Percentiles rank a stretch among this genome's conserved stretches.
Evolutionary conservation across 768 basidiomycete genomes (phyloP).

Genomic region (Macrolepiota dolichaula): DNA sequence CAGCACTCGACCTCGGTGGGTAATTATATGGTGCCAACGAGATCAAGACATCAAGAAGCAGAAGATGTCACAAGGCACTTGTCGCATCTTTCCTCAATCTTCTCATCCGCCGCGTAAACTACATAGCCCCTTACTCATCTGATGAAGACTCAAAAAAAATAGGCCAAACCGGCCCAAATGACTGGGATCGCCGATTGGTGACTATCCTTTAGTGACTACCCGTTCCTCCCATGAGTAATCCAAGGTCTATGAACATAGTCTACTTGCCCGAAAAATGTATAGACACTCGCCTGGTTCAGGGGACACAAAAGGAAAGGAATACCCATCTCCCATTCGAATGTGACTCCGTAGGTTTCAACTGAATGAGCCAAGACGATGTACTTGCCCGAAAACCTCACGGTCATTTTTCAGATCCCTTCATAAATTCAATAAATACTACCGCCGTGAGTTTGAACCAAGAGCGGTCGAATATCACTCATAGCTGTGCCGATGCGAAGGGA

Average conservation of each 20-base stretch:
- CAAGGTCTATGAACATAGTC: no score
- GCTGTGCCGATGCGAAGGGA: background rate
- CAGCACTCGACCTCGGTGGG: background rate
- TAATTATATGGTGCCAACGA: background rate
- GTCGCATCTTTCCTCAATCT: background rate
- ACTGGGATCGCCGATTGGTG: no score
- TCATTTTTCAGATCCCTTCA: no score
- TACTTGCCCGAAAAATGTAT: no score
- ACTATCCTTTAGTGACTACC: no score
- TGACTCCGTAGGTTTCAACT: no score
- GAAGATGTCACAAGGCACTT: background rate
- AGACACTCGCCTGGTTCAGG: no score
- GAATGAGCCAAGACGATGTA: no score
- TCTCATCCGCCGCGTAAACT: background rate
- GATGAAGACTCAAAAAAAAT: background rate
- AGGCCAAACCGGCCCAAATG: background rate
- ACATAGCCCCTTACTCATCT: background rate
- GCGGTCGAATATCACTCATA: background rate
- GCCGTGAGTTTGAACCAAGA: background rate
- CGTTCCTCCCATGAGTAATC: no score
- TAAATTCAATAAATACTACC: background rate
- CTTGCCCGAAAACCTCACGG: no score
- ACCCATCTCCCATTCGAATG: no score
- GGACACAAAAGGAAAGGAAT: no score
- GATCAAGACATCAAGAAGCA: slow-evolving; percentile 1